These are phyloP conservation scores for Agastache rugosa DNA, from an alignment of 257 asterid genomes.

Conservation along the genomic window DNA sequence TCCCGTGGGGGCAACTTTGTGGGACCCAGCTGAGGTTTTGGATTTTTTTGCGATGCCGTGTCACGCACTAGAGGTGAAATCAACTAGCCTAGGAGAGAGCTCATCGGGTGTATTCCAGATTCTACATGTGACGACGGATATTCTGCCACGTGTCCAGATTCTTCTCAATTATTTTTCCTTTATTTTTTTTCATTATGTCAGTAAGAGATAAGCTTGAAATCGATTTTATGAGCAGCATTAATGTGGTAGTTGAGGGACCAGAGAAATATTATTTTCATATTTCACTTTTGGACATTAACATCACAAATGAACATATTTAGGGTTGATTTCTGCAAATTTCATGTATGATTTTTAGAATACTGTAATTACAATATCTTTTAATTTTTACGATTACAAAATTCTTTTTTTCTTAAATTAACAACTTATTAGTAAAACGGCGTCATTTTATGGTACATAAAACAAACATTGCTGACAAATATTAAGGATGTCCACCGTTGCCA, in stretches of 20 bases:
- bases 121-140: not conserved
- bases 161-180: not conserved
- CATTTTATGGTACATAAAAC: no score
- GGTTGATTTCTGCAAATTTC: no score
- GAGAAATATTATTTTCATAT: no score
- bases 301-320: no score
- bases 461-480: no score
- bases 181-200: not conserved
- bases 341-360: no score
- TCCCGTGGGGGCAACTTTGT: slow-evolving; percentile 38
- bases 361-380: no score
- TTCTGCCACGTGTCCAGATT: slow-evolving; percentile 38
- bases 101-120: slow-evolving; percentile 36
- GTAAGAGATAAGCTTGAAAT: not conserved
- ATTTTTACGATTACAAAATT: no score
- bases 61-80: slow-evolving; percentile 43
- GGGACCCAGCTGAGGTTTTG: slow-evolving; percentile 40
- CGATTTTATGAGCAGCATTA: not conserved
- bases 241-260: not conserved
- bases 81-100: slow-evolving; percentile 1
- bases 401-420: no score
- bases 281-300: no score
- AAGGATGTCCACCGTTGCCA: not conserved
- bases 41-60: slow-evolving; percentile 41
- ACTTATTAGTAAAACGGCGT: no score